These are phyloP conservation scores for Halteria grandinella DNA, from an alignment of 73 alveolate genomes.

Conservation along the genomic window DNA sequence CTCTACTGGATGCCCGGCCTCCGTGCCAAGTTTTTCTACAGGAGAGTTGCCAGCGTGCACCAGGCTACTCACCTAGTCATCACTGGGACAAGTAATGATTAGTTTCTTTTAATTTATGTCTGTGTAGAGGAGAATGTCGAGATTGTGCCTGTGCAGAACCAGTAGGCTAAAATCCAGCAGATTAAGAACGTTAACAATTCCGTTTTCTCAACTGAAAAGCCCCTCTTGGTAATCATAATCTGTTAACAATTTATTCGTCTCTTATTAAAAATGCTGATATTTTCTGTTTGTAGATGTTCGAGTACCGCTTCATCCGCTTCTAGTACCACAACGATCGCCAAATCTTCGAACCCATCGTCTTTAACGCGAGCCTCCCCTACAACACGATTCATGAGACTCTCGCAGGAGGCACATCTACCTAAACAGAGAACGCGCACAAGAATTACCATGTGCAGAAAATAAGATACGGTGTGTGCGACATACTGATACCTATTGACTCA, in stretches of 20 bases:
- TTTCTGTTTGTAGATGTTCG: slow-evolving; percentile 21
- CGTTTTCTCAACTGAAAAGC: neutral
- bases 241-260: neutral
- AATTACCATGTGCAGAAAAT: neutral
- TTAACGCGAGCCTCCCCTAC: neutral
- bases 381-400: neutral
- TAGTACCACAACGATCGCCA: neutral
- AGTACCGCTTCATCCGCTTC: neutral
- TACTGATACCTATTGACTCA: slow-evolving; percentile 56
- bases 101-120: neutral
- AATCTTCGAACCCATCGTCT: neutral
- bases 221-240: neutral
- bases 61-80: slow-evolving; percentile 14
- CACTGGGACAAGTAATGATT: neutral
- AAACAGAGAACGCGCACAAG: neutral
- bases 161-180: neutral
- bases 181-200: neutral
- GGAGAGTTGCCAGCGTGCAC: neutral
- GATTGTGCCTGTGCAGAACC: neutral
- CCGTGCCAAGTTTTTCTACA: neutral
- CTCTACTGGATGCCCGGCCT: slow-evolving; percentile 4
- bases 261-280: neutral
- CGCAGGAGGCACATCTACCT: neutral
- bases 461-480: slow-evolving; percentile 65
- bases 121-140: slow-evolving; percentile 16